Evolutionary conservation across 495 filamentous ascomycete genomes (phyloP), one percentile per base, ranked within the genome.

Genomic region (Lentithecium fluviatile): DNA sequence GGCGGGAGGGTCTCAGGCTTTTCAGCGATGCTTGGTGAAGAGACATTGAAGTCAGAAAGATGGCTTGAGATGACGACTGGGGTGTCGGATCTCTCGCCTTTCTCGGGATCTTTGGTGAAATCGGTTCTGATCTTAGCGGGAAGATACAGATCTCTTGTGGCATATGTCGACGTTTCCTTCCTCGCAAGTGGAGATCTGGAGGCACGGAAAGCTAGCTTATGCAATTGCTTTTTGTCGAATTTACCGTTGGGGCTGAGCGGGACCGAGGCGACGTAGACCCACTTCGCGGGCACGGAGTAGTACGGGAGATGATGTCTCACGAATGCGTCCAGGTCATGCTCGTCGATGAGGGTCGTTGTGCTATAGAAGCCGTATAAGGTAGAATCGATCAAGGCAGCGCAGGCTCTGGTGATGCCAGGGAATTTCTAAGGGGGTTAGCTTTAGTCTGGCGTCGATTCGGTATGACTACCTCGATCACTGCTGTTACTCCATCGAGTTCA

Each of bases 401-500:
- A 51, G 0, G 59, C 59, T 45, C 59, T 48, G 13, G 52, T 50
- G 34, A 62, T 62, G 6, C 59, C 59, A 34, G 59, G 59, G 17
- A 48, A 62, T 61, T 55, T 43, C 58, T 61, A 17, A 20, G 17
- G 10, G 5, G 2, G 21, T 36, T 40, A 48, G 43, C 4, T 34
- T 15, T 10, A 24, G 5, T 13, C 29, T 32, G 11, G 11, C 10
- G 7, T 12, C 4, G 13, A n/a, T 46, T 21, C 19, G 21, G 26
- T 25, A 45, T 12, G 50, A 29, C 19, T 32, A 62, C 59, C 59
- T 62, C 59, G 34, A 62, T 51, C 2, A 62, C 59, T 25, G 59
- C 52, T 10, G 59, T 32, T 8, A 62, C 59, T 43, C 59, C 59
- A 56, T 62, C 59, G 34, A 62, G 26, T 48, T 62, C 59, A n/a